Percentiles rank a stretch among this genome's conserved stretches.
phyloP scores from a whole-genome alignment of 2,329 filamentous ascomycete species.

The Ambrosiella xylebori region DNA sequence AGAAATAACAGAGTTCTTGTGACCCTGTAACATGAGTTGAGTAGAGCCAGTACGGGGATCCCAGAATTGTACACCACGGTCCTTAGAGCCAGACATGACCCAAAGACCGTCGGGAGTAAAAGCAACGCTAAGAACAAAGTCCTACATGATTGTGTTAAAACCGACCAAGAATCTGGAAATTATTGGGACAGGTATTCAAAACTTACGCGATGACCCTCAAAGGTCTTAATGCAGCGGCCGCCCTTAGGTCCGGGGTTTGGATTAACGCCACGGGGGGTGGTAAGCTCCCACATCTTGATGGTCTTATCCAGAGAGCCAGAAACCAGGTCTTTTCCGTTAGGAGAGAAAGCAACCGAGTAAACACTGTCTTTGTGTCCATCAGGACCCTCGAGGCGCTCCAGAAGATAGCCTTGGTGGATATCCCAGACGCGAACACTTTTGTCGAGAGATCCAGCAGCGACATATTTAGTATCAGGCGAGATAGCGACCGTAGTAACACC shows the following conservation, averaged over 20 bases:
- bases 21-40: conserved; percentile 95
- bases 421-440: conserved; percentile 99
- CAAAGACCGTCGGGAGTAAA: conserved; percentile 85
- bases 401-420: conserved; percentile 64
- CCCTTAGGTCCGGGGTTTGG: conserved; percentile 54
- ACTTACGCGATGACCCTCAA: conserved; percentile 81
- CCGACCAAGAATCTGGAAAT: background rate
- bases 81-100: conserved; percentile 96
- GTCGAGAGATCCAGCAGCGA: conserved; percentile 86
- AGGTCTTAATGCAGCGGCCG: conserved; percentile 89
- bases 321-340: conserved; percentile 80
- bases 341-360: conserved; percentile 90
- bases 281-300: conserved; percentile 98
- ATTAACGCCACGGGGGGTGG: conserved; percentile 46
- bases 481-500: conserved; percentile 96
- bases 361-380: conserved; percentile 95
- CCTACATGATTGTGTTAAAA: conserved; percentile 33
- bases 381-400: conserved; percentile 81
- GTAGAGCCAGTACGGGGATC: conserved; percentile 84
- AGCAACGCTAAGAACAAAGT: conserved; percentile 92
- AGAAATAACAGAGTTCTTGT: conserved; percentile 97
- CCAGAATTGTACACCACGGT: conserved; percentile 97
- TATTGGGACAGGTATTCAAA: background rate
- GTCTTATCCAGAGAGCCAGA: conserved; percentile 93
- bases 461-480: conserved; percentile 83